A percentile compares a stretch with the other conserved stretches of the same genome.
Conservation (phyloP, 164 flowering plant genomes). For the Macadamia integrifolia region DNA sequence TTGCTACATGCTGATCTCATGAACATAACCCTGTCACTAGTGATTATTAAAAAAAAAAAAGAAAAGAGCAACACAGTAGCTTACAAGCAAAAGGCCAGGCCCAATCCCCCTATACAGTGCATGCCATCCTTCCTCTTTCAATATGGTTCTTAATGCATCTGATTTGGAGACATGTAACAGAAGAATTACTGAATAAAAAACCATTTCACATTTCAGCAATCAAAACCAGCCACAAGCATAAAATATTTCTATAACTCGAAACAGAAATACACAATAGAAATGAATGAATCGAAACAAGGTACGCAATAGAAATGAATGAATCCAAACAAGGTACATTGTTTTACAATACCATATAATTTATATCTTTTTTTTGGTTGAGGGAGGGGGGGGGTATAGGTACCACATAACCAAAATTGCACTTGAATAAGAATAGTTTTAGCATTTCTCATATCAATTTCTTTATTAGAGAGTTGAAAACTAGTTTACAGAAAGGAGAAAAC, state of each 20-base stretch:
- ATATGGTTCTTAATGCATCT: constrained; percentile 94
- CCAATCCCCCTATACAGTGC: constrained; percentile 84
- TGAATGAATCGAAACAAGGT: background rate
- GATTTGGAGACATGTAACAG: constrained; percentile 14
- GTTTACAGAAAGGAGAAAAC: too few species aligned
- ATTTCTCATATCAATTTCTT: too few species aligned
- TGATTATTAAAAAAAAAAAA: background rate
- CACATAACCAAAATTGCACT: too few species aligned
- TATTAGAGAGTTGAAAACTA: too few species aligned
- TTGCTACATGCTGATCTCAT: background rate
- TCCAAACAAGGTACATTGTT: background rate
- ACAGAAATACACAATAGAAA: background rate
- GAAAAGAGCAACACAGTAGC: constrained; percentile 12
- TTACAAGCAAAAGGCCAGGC: constrained; percentile 86
- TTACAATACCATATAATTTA: too few species aligned
- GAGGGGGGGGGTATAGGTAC: too few species aligned
- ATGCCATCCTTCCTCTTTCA: constrained; percentile 92
- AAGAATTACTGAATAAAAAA: constrained; percentile 6
- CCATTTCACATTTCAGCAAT: constrained; percentile 4
- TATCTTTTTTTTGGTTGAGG: too few species aligned
- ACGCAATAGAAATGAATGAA: background rate
- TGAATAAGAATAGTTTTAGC: too few species aligned
- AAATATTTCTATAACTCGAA: background rate
- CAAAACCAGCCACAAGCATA: constrained; percentile 1
- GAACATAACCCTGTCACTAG: background rate